These are phyloP conservation scores for Camelina hispida DNA, from an alignment of 345 rosid genomes.

Conservation along the genomic window DNA sequence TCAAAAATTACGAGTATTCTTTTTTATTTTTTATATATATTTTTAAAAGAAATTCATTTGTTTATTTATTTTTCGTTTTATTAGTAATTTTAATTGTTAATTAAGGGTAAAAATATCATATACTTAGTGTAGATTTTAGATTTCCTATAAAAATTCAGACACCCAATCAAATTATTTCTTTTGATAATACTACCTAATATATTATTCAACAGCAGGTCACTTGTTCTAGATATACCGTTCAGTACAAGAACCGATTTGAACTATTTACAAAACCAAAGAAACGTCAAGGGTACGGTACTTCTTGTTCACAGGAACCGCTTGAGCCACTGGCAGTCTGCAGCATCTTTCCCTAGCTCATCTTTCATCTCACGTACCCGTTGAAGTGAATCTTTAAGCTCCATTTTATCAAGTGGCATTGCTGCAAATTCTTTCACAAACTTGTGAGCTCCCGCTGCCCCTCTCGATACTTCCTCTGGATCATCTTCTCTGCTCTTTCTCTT, in stretches of 20 bases:
- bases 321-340: constrained; percentile 68
- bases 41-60: too few relatives aligned
- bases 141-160: too few relatives aligned
- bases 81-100: too few relatives aligned
- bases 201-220: too few relatives aligned
- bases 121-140: too few relatives aligned
- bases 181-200: too few relatives aligned
- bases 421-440: constrained; percentile 78
- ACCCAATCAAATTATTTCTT: too few relatives aligned
- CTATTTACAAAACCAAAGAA: constrained; percentile 7
- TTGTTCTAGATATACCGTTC: too few relatives aligned
- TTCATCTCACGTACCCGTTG: constrained; percentile 60
- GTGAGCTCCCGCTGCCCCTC: constrained; percentile 80
- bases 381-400: constrained; percentile 80
- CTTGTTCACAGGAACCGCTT: constrained; percentile 59
- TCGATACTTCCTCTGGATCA: constrained; percentile 63
- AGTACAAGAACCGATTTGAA: constrained; percentile 6
- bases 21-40: too few relatives aligned
- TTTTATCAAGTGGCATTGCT: constrained; percentile 79
- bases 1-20: too few relatives aligned
- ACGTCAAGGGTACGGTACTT: constrained; percentile 11
- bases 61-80: too few relatives aligned
- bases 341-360: constrained; percentile 73
- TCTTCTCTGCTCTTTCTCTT: constrained; percentile 67
- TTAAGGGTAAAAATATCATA: too few relatives aligned